These are phyloP conservation scores for Nakataea oryzae DNA, from an alignment of 2,329 filamentous ascomycete genomes.

Conservation along the genomic window DNA sequence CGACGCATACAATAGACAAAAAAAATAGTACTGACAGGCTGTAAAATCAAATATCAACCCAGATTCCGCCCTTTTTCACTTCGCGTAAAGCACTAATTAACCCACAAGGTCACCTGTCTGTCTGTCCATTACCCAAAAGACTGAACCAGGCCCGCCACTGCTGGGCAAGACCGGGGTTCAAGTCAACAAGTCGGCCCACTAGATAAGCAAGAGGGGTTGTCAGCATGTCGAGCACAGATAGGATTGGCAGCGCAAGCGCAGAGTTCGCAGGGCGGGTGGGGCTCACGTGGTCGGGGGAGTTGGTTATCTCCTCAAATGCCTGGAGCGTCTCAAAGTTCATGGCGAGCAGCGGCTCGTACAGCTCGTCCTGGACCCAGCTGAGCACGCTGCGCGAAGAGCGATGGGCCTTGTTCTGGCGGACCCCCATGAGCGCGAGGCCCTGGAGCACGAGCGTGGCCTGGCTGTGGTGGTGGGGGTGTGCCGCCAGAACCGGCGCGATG, in stretches of 20 bases:
- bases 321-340: slow-evolving; percentile 77
- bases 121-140: neutral
- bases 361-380: slow-evolving; percentile 69
- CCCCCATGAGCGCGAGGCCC: slow-evolving; percentile 68
- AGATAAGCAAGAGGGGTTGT: neutral
- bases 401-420: slow-evolving; percentile 72
- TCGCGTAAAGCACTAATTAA: no score
- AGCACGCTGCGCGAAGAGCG: slow-evolving; percentile 64
- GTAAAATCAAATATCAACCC: no score
- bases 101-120: no score
- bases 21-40: no score
- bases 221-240: neutral
- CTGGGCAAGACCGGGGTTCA: no score
- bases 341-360: slow-evolving; percentile 59
- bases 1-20: no score
- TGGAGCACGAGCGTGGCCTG: slow-evolving; percentile 64
- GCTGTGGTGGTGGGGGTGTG: slow-evolving; percentile 21
- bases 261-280: no score
- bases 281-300: slow-evolving; percentile 44
- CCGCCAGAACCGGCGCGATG: slow-evolving; percentile 65
- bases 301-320: slow-evolving; percentile 71
- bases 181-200: slow-evolving; percentile 1
- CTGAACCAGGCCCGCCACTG: no score
- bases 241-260: neutral
- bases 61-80: no score